Conservation (phyloP, 352 stramenopile species). For the Lagenidium sp. region DNA sequence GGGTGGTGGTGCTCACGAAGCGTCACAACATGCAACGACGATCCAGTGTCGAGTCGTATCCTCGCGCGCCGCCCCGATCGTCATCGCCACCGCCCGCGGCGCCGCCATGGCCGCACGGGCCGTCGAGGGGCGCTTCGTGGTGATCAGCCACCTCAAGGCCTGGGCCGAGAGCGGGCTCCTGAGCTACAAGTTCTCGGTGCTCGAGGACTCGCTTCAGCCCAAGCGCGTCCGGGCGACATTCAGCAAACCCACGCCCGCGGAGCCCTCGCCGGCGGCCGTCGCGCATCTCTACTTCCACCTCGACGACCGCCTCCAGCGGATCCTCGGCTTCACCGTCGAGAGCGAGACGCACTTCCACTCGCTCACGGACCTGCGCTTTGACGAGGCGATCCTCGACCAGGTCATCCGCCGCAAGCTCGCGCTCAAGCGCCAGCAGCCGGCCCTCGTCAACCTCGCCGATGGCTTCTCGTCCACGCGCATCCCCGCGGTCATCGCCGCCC, state of each 20-base stretch:
- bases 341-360: slow-evolving; percentile 53
- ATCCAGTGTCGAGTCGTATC: too few relatives aligned
- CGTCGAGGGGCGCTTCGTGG: slow-evolving; percentile 27
- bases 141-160: slow-evolving; percentile 31
- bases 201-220: slow-evolving; percentile 21
- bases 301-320: slow-evolving; percentile 23
- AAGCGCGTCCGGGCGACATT: slow-evolving; percentile 47
- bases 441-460: slow-evolving; percentile 43
- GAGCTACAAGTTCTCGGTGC: slow-evolving; percentile 52
- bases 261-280: slow-evolving; percentile 30
- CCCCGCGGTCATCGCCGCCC: slow-evolving; percentile 23
- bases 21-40: too few relatives aligned
- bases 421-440: slow-evolving; percentile 21
- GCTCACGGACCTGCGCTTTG: slow-evolving; percentile 28
- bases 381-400: slow-evolving; percentile 43
- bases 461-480: slow-evolving; percentile 55
- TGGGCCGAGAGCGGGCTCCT: slow-evolving; percentile 26
- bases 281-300: slow-evolving; percentile 54
- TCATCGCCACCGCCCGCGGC: too few relatives aligned
- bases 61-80: too few relatives aligned
- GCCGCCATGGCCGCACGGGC: slow-evolving; percentile 19
- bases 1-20: too few relatives aligned
- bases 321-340: slow-evolving; percentile 51
- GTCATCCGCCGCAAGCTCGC: slow-evolving; percentile 50
- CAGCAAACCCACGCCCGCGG: slow-evolving; percentile 39